A percentile compares a stretch with the other conserved stretches of the same genome.
Conservation (phyloP, 768 basidiomycete genomes). For the Brasilioporus rufonigricans region DNA sequence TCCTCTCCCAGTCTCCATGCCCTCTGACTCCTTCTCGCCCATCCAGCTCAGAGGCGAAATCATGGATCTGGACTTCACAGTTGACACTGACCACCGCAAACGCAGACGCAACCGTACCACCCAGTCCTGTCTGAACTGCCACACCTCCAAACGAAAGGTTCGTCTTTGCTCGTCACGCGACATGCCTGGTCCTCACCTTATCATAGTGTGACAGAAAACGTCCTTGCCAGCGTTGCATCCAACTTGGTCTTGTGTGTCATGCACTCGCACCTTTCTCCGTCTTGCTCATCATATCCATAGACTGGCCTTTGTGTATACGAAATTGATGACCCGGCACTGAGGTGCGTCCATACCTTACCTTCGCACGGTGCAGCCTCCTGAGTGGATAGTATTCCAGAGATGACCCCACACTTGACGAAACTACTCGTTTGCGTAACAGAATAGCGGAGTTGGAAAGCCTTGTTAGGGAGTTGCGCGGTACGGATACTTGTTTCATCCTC, state of each 20-base stretch:
- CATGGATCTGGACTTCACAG: conserved; percentile 73
- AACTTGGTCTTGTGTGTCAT: conserved; percentile 72
- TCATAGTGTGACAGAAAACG: conserved; percentile 81
- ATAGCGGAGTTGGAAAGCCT: conserved; percentile 93
- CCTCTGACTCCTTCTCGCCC: conserved; percentile 50
- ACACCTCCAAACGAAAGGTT: conserved; percentile 93
- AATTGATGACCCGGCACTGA: conserved; percentile 82
- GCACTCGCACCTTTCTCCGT: neutral
- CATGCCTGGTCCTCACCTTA: conserved; percentile 6
- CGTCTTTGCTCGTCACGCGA: conserved; percentile 13
- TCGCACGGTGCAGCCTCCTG: neutral
- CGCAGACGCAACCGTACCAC: conserved; percentile 90
- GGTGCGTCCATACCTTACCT: conserved; percentile 40
- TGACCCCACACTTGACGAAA: conserved; percentile 86
- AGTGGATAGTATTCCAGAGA: conserved; percentile 47
- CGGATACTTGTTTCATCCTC: conserved; percentile 16
- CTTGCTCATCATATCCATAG: conserved; percentile 35
- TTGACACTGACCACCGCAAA: conserved; percentile 75
- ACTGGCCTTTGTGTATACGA: conserved; percentile 95
- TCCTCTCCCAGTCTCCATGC: conserved; percentile 40
- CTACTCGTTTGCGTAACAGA: conserved; percentile 77
- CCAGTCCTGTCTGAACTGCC: conserved; percentile 84
- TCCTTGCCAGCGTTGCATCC: conserved; percentile 88
- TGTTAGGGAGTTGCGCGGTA: conserved; percentile 84
- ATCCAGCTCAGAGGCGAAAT: conserved; percentile 72